Percentiles rank a stretch among this genome's conserved stretches.
Evolutionary conservation across 2,329 filamentous ascomycete species (phyloP).

Genomic region (Xylariaceae sp.): DNA sequence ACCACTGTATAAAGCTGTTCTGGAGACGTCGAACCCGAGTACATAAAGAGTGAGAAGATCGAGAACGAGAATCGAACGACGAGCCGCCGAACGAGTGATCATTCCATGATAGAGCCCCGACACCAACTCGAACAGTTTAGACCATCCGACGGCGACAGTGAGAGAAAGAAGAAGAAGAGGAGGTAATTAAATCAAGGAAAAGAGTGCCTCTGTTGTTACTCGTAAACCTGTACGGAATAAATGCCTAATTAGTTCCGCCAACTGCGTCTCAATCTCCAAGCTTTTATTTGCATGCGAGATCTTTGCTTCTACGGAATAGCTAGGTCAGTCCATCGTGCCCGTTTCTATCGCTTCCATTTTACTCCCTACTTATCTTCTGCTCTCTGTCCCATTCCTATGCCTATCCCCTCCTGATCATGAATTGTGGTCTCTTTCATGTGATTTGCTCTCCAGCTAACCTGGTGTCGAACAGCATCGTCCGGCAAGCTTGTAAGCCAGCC

Average conservation of each 20-base stretch:
- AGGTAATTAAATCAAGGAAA: not conserved
- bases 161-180: not conserved
- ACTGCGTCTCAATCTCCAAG: conserved; percentile 1
- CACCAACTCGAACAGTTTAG: conserved; percentile 13
- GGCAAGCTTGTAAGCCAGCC: conserved; percentile 40
- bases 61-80: not conserved
- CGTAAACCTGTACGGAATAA: conserved; percentile 1
- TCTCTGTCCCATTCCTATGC: not conserved
- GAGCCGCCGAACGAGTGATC: conserved; percentile 1
- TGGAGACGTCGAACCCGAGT: not conserved
- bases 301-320: conserved; percentile 5
- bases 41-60: conserved; percentile 1
- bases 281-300: conserved; percentile 26
- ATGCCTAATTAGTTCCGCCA: conserved; percentile 9
- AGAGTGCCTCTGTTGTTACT: not conserved
- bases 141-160: conserved; percentile 4
- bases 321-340: conserved; percentile 7
- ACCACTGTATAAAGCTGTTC: not conserved
- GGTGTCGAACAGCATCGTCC: conserved; percentile 40
- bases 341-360: not conserved
- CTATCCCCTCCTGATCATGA: not conserved
- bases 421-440: not conserved
- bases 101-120: not conserved
- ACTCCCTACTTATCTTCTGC: not conserved
- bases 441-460: conserved; percentile 34